Conservation (phyloP, 2,329 filamentous ascomycete species). For the Neofusicoccum cordaticola region DNA sequence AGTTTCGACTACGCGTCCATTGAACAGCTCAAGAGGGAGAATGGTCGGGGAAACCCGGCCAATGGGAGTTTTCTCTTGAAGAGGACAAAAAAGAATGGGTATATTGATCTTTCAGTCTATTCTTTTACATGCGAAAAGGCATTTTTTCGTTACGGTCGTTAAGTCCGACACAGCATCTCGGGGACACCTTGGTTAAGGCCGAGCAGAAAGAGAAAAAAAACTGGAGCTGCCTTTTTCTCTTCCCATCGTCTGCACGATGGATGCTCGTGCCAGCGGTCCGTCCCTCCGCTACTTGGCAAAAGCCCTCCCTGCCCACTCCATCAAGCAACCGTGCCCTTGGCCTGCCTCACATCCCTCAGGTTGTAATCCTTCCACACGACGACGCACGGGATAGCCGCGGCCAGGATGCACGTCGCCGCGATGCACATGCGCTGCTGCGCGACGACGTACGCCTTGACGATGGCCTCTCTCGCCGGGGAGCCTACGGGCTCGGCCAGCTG, state of each 20-base stretch:
- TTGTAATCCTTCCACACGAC: constrained; percentile 34
- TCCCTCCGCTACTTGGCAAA: not conserved
- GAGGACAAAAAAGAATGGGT: not conserved
- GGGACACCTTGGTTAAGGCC: not conserved
- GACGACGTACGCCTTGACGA: constrained; percentile 29
- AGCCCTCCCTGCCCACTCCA: not conserved
- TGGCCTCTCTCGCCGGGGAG: constrained; percentile 42
- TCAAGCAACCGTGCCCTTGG: constrained; percentile 26
- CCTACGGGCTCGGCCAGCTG: constrained; percentile 55
- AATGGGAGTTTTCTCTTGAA: too few relatives aligned
- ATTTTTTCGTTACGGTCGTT: not conserved
- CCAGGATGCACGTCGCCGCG: constrained; percentile 31
- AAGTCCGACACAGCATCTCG: not conserved
- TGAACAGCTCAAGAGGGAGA: too few relatives aligned
- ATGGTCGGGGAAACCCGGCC: too few relatives aligned
- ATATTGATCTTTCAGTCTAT: not conserved
- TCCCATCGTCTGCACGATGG: not conserved
- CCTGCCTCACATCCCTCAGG: constrained; percentile 33
- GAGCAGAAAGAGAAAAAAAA: not conserved
- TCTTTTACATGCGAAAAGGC: not conserved
- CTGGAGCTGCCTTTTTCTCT: not conserved
- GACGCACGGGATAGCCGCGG: constrained; percentile 26
- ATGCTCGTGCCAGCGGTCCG: not conserved
- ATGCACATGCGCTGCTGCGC: constrained; percentile 44
- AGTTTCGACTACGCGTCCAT: too few relatives aligned